Percentiles rank a stretch among this genome's conserved stretches.
Conservation (phyloP, 78 protist species). For the Polysphondylium violaceum region DNA sequence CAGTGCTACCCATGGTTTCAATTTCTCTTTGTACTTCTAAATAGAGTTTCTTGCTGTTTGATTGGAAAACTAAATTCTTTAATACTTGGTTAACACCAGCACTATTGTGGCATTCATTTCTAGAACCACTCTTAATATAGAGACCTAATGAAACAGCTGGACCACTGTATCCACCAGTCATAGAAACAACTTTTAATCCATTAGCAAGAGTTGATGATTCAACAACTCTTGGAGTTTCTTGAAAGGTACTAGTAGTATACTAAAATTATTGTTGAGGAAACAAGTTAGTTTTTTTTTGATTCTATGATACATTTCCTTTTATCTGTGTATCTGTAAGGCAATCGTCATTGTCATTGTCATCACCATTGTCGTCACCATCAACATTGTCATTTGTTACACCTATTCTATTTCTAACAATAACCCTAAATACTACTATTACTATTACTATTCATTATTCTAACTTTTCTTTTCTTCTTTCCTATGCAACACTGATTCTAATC, state of each 20-base stretch:
- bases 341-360: too few relatives aligned
- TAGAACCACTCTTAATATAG: conserved; percentile 60
- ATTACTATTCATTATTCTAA: too few relatives aligned
- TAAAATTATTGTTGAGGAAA: too few relatives aligned
- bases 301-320: too few relatives aligned
- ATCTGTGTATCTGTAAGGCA: too few relatives aligned
- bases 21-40: conserved; percentile 75
- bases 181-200: conserved; percentile 76
- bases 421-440: too few relatives aligned
- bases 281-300: too few relatives aligned
- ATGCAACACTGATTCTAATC: too few relatives aligned
- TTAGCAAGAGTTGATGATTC: conserved; percentile 43
- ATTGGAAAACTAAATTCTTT: conserved; percentile 55
- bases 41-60: conserved; percentile 21
- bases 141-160: conserved; percentile 72
- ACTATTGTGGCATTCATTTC: conserved; percentile 62
- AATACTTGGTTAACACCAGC: conserved; percentile 69
- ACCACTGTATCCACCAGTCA: conserved; percentile 72
- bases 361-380: too few relatives aligned
- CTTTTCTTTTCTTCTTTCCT: too few relatives aligned
- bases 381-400: too few relatives aligned
- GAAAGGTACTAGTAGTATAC: conserved; percentile 13
- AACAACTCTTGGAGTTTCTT: conserved; percentile 55
- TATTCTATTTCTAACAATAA: too few relatives aligned
- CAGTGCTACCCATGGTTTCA: conserved; percentile 37